These are phyloP conservation scores for Geosmithia putterillii DNA, from an alignment of 2,329 filamentous ascomycete genomes.

Conservation along the genomic window DNA sequence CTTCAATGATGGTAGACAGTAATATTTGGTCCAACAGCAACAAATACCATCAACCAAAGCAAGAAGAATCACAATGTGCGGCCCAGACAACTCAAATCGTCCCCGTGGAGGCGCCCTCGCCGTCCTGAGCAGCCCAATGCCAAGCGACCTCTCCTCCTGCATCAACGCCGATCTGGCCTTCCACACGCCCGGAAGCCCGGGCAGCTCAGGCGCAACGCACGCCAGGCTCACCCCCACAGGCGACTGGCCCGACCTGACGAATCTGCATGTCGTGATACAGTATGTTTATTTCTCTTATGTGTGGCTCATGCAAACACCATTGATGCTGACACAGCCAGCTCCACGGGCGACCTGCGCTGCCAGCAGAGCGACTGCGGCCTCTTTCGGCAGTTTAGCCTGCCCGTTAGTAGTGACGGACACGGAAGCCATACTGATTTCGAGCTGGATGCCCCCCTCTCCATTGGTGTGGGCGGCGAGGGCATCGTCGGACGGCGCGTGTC, in stretches of 20 bases:
- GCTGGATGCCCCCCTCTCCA: conserved; percentile 24
- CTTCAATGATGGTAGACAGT: no score
- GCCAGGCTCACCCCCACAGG: conserved; percentile 23
- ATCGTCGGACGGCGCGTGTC: conserved; percentile 37
- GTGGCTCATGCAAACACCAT: background rate
- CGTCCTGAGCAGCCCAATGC: conserved; percentile 21
- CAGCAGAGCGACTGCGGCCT: conserved; percentile 26
- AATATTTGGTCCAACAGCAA: no score
- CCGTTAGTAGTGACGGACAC: conserved; percentile 1
- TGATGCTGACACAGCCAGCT: conserved; percentile 10
- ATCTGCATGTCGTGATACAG: conserved; percentile 30
- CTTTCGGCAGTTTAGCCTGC: conserved; percentile 24
- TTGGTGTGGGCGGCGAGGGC: conserved; percentile 30
- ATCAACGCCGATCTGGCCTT: conserved; percentile 26
- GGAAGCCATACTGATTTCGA: conserved; percentile 18
- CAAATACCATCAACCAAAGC: background rate
- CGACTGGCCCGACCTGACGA: conserved; percentile 4
- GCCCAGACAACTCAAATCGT: conserved; percentile 24
- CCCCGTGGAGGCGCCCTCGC: conserved; percentile 33
- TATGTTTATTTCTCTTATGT: conserved; percentile 12
- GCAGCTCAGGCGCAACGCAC: conserved; percentile 25
- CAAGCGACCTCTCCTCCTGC: background rate
- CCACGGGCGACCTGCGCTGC: conserved; percentile 29
- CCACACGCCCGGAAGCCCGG: conserved; percentile 25
- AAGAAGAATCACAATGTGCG: conserved; percentile 25